Evolutionary conservation across 108 stramenopile genomes (phyloP).

Genomic region (Chaetoceros tenuissimus): DNA sequence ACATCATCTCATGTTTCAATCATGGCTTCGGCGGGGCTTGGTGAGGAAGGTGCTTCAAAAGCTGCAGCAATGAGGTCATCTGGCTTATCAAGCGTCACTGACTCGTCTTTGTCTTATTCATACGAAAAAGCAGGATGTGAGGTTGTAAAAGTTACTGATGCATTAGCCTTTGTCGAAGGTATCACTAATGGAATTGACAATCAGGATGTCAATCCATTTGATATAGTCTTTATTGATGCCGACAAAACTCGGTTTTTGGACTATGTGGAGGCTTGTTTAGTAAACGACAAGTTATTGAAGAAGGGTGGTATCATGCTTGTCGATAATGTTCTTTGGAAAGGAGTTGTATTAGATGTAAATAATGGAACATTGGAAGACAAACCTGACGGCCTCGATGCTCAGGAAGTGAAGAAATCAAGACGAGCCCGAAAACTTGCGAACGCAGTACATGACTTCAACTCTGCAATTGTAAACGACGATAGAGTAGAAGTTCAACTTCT

Average conservation of each 20-base stretch:
- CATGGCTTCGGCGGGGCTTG: conserved; percentile 43
- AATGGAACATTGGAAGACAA: conserved; percentile 17
- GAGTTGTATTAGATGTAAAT: conserved; percentile 64
- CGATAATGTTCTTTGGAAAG: conserved; percentile 93
- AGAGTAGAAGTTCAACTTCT: conserved; percentile 72
- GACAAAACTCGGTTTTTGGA: conserved; percentile 81
- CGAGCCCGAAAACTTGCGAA: conserved; percentile 72
- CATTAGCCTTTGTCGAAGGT: conserved; percentile 67
- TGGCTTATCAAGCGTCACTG: conserved; percentile 13
- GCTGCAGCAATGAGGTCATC: conserved; percentile 27
- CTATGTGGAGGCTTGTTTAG: conserved; percentile 66
- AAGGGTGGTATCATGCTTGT: conserved; percentile 76
- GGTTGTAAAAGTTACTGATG: conserved; percentile 55
- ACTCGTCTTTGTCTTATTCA: conserved; percentile 21
- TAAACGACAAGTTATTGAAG: conserved; percentile 48
- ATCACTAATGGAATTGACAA: conserved; percentile 37
- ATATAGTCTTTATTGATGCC: conserved; percentile 87
- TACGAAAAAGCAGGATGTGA: conserved; percentile 49
- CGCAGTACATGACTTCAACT: conserved; percentile 86
- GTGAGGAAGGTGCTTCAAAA: conserved; percentile 42
- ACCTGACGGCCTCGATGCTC: too few species aligned
- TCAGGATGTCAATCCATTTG: conserved; percentile 37
- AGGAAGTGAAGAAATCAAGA: conserved; percentile 41
- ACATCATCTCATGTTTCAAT: conserved; percentile 59
- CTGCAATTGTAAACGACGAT: conserved; percentile 53